Evolutionary conservation across 192 early-diverging fungal genomes (phyloP), one percentile per base, ranked within the genome.

Genomic region (Oehlia diaphana): DNA sequence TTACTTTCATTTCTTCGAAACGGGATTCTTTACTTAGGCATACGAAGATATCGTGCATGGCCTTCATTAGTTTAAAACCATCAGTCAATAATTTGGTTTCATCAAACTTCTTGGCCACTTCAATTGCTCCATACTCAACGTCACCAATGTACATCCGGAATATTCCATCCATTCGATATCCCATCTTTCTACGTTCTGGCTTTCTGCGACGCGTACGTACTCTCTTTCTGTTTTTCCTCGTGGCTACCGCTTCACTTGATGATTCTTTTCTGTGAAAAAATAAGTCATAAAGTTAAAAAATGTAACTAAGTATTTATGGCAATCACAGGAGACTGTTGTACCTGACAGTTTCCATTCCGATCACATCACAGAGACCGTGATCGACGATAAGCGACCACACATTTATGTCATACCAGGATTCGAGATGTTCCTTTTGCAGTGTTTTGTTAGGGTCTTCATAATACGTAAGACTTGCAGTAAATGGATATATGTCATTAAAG

Each of bases 371-470:
- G 28, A 31, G 28, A 31, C 28, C 28, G 28, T 79, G 78, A 79
- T 79, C 78, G 13, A 79, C 31, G 39, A 79, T 72, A 26, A 71
- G 72, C 37, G 79, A 80, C 63, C 79, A 80, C 23, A 80, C 64
- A 74, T 80, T 80, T 26, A 74, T 74, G 28, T 80, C 72, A 80
- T 74, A 80, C 72, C 79, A 80, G 42, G 35, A 26, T 50, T 80
- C 63, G 39, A 80, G 73, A 74, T 80, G 63, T 47, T 23, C 14
- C 19, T 74, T 78, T 79, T 79, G 33, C 9, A 79, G 26, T 61
- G 42, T 9, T 63, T 79, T n/a, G 37, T 79, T 73, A 33, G 70
- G 78, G 26, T 79, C 72, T 74, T 80, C 72, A 65, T 49, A 74
- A 72, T 74, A 28, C 37, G 33, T 64, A 74, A 80, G 79, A 72